Conservation (phyloP, 306 rosid species). For the Pterocarpus macrocarpus region DNA sequence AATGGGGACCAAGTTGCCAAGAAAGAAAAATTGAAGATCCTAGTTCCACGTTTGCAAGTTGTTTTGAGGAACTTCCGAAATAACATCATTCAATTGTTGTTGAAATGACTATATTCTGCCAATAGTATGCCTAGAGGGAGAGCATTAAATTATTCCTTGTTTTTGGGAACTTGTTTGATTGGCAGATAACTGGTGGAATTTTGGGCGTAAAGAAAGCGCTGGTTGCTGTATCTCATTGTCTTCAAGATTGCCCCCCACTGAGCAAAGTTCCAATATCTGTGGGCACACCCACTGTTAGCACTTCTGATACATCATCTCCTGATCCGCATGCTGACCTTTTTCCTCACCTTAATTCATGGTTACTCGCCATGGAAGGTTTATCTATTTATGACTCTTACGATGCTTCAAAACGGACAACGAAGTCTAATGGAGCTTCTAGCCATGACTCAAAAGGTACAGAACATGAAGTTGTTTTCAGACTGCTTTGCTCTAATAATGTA, state of each 20-base stretch:
- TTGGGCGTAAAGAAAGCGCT: conserved; percentile 67
- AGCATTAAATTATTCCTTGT: conserved; percentile 21
- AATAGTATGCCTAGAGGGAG: background rate
- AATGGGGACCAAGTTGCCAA: background rate
- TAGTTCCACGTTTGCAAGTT: background rate
- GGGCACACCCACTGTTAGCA: conserved; percentile 31
- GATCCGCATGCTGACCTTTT: conserved; percentile 48
- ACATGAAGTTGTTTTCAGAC: conserved; percentile 60
- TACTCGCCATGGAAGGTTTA: conserved; percentile 52
- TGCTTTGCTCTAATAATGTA: conserved; percentile 63
- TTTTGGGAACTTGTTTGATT: conserved; percentile 44
- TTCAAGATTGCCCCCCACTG: conserved; percentile 63
- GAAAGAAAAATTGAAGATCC: background rate
- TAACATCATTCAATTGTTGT: conserved; percentile 9
- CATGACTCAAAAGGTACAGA: conserved; percentile 43
- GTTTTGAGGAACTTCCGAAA: conserved; percentile 11
- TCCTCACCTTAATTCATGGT: conserved; percentile 55
- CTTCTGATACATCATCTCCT: conserved; percentile 44
- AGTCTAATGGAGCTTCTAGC: conserved; percentile 41
- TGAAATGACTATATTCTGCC: conserved; percentile 9
- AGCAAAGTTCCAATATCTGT: conserved; percentile 42
- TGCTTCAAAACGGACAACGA: conserved; percentile 32
- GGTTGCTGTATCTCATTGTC: conserved; percentile 59
- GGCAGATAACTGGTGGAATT: conserved; percentile 60
- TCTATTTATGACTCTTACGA: conserved; percentile 36